Percentiles rank a stretch among this genome's conserved stretches.
phyloP scores from a whole-genome alignment of 371 early-diverging fungal genomes.

The Syncephalastrum sp. region DNA sequence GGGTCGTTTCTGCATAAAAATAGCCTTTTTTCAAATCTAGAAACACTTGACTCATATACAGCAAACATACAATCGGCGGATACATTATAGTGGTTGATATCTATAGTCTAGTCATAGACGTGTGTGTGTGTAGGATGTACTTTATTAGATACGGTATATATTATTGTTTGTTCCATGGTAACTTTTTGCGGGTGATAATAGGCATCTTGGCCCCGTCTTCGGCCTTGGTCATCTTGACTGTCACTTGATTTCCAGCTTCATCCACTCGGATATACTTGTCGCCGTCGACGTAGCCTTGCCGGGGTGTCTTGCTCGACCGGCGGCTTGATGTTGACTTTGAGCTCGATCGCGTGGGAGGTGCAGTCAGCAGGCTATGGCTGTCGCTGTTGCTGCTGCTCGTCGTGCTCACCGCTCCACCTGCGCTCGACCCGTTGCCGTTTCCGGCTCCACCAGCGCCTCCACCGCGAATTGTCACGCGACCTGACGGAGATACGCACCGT shows the following conservation, averaged over 20 bases:
- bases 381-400: conserved; percentile 10
- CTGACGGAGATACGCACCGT: conserved; percentile 40
- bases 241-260: conserved; percentile 42
- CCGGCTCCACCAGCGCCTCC: conserved; percentile 21
- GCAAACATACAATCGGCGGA: too few relatives aligned
- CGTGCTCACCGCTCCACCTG: neutral
- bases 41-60: too few relatives aligned
- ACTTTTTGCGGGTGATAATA: neutral
- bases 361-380: conserved; percentile 13
- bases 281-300: conserved; percentile 42
- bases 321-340: conserved; percentile 32
- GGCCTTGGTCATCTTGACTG: conserved; percentile 47
- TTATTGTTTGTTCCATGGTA: too few relatives aligned
- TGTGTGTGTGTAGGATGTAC: too few relatives aligned
- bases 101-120: too few relatives aligned
- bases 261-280: conserved; percentile 42
- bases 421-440: neutral
- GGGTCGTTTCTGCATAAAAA: too few relatives aligned
- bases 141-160: too few relatives aligned
- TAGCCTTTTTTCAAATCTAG: too few relatives aligned
- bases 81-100: too few relatives aligned
- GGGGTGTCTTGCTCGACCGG: conserved; percentile 15
- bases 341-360: conserved; percentile 26
- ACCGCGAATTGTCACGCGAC: conserved; percentile 36
- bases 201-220: conserved; percentile 24